A percentile compares a stretch with the other conserved stretches of the same genome.
These are phyloP conservation scores for Sporisorium exsertum DNA, from an alignment of 1,284 basidiomycete species.

Conservation along the genomic window DNA sequence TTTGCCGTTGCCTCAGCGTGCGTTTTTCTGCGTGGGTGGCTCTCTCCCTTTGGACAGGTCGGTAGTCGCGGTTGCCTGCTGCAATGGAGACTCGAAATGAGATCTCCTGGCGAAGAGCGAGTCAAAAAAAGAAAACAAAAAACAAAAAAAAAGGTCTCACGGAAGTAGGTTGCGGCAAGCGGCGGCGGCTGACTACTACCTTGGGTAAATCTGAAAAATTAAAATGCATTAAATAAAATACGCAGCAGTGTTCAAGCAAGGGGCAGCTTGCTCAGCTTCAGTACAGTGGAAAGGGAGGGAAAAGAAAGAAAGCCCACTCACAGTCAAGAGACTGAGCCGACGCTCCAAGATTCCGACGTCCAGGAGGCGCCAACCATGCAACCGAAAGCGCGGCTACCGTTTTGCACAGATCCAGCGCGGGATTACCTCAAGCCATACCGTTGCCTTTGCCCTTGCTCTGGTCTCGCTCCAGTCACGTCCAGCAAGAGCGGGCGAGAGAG, in stretches of 20 bases:
- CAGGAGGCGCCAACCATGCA: conserved; percentile 3
- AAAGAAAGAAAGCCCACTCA: neutral
- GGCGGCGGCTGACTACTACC: neutral
- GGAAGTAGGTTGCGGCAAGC: neutral
- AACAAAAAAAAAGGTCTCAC: neutral
- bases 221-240: neutral
- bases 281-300: too few relatives aligned
- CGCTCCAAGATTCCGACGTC: conserved; percentile 1
- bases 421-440: neutral
- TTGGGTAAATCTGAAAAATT: neutral
- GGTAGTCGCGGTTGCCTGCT: conserved; percentile 1
- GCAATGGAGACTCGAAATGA: neutral
- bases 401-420: neutral
- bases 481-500: neutral
- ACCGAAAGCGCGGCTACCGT: conserved; percentile 1
- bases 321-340: neutral
- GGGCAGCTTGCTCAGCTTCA: neutral
- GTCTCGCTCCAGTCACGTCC: neutral
- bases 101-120: neutral
- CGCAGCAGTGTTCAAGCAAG: neutral
- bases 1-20: too few relatives aligned
- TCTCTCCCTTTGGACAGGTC: too few relatives aligned
- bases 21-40: neutral
- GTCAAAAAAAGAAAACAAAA: neutral
- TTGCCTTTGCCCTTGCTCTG: neutral